Percentiles rank a stretch among this genome's conserved stretches.
These are phyloP conservation scores for Petunia hybrid DNA, from an alignment of 305 asterid species.

Conservation along the genomic window DNA sequence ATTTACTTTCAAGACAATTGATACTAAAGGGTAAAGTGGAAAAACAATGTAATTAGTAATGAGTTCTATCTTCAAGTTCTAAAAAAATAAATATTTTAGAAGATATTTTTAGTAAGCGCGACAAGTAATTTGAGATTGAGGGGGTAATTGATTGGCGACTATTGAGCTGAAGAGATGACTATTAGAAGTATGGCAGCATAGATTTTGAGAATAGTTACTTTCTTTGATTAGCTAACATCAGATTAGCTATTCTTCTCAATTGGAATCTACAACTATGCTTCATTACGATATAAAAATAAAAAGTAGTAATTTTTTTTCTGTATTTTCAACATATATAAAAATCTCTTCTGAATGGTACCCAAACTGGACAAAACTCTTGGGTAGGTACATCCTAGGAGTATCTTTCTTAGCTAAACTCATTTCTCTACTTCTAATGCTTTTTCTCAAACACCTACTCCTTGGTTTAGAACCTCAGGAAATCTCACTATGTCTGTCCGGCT, in stretches of 20 bases:
- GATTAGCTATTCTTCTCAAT: not conserved
- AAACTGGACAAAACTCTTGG: not conserved
- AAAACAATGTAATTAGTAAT: no score
- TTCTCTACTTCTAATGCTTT: not conserved
- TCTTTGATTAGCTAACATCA: not conserved
- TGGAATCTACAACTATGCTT: no score
- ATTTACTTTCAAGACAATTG: no score
- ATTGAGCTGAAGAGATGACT: not conserved
- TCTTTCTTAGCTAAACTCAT: not conserved
- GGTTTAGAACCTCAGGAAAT: slow-evolving; percentile 12
- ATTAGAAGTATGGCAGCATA: not conserved
- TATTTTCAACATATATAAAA: no score
- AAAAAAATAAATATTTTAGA: no score
- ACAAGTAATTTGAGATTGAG: no score
- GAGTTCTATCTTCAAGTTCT: no score
- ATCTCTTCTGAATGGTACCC: not conserved
- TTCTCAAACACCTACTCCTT: not conserved
- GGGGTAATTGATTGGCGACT: no score
- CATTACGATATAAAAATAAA: no score
- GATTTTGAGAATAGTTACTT: not conserved
- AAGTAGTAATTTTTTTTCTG: no score
- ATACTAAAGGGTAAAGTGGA: no score
- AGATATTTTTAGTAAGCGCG: no score
- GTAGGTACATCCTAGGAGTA: not conserved
- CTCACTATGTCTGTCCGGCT: slow-evolving; percentile 46